phyloP scores from a whole-genome alignment of 1,284 basidiomycete genomes.

The Ceratobasidium theobromae region DNA sequence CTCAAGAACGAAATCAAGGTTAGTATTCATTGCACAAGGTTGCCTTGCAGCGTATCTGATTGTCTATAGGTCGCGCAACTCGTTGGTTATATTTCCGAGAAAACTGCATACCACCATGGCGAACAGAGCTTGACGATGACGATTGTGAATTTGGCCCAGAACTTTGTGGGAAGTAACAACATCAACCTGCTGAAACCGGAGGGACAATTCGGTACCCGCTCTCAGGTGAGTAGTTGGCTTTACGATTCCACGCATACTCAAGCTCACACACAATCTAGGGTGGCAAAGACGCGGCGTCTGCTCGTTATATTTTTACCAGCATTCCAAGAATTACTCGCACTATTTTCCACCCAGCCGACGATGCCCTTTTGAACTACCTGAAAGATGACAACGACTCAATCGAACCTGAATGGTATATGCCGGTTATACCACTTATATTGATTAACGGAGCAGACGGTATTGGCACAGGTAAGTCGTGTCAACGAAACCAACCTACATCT shows the following conservation, averaged over 20 bases:
- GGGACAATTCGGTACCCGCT: constrained; percentile 95
- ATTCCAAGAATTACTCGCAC: constrained; percentile 75
- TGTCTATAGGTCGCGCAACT: constrained; percentile 81
- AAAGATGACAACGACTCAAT: constrained; percentile 87
- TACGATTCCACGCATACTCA: not conserved
- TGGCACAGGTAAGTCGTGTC: constrained; percentile 72
- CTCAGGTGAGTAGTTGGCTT: constrained; percentile 39
- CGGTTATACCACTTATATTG: constrained; percentile 84
- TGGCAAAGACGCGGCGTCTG: constrained; percentile 93
- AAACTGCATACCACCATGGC: constrained; percentile 97
- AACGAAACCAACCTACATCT: not conserved
- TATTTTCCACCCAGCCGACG: constrained; percentile 84
- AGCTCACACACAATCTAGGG: constrained; percentile 52
- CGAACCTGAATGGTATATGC: constrained; percentile 96
- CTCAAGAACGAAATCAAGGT: constrained; percentile 92
- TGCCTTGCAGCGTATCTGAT: not conserved
- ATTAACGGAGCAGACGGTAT: constrained; percentile 98
- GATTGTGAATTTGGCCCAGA: constrained; percentile 93
- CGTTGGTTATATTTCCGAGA: constrained; percentile 91
- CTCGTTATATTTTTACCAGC: constrained; percentile 96
- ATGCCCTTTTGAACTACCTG: constrained; percentile 79
- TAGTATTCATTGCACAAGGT: not conserved
- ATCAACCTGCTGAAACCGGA: constrained; percentile 87
- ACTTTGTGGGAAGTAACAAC: constrained; percentile 96
- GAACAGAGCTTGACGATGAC: constrained; percentile 85